Conservation (phyloP, 1,284 basidiomycete species). For the Apiotrichum siamense region DNA sequence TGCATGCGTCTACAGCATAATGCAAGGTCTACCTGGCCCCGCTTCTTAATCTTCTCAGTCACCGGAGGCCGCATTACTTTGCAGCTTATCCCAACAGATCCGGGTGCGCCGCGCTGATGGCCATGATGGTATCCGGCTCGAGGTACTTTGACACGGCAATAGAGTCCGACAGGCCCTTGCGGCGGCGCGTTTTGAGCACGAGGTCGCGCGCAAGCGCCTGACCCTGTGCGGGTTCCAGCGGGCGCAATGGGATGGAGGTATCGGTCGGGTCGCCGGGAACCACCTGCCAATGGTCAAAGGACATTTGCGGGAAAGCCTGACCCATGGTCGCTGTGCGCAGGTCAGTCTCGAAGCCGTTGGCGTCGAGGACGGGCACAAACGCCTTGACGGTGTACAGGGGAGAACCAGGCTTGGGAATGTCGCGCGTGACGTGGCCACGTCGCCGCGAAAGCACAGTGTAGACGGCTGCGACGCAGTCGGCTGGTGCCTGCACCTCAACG, state of each 20-base stretch:
- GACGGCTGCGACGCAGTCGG: slow-evolving; percentile 96
- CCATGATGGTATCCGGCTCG: slow-evolving; percentile 71
- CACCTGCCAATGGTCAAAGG: slow-evolving; percentile 97
- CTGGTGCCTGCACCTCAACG: slow-evolving; percentile 95
- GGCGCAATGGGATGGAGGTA: slow-evolving; percentile 86
- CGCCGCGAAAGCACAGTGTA: slow-evolving; percentile 95
- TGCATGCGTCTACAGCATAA: slow-evolving; percentile 1
- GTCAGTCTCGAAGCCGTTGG: slow-evolving; percentile 98
- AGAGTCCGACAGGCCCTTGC: slow-evolving; percentile 90
- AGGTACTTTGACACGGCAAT: slow-evolving; percentile 91
- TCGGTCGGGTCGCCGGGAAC: slow-evolving; percentile 98
- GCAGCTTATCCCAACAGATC: slow-evolving; percentile 62
- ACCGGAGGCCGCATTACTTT: no score
- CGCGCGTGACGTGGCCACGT: slow-evolving; percentile 95
- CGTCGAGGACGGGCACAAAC: slow-evolving; percentile 94
- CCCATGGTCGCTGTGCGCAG: slow-evolving; percentile 94
- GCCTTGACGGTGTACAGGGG: slow-evolving; percentile 97
- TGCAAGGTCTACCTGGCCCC: not conserved
- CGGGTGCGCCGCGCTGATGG: slow-evolving; percentile 82
- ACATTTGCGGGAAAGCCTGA: slow-evolving; percentile 92
- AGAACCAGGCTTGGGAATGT: slow-evolving; percentile 93
- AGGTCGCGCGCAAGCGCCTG: slow-evolving; percentile 87
- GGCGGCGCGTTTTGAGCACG: slow-evolving; percentile 88
- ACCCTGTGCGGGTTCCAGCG: slow-evolving; percentile 92
- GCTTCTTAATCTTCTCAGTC: not conserved